Conservation (phyloP, 2,329 filamentous ascomycete genomes). For the Aspergillus fischeri region DNA sequence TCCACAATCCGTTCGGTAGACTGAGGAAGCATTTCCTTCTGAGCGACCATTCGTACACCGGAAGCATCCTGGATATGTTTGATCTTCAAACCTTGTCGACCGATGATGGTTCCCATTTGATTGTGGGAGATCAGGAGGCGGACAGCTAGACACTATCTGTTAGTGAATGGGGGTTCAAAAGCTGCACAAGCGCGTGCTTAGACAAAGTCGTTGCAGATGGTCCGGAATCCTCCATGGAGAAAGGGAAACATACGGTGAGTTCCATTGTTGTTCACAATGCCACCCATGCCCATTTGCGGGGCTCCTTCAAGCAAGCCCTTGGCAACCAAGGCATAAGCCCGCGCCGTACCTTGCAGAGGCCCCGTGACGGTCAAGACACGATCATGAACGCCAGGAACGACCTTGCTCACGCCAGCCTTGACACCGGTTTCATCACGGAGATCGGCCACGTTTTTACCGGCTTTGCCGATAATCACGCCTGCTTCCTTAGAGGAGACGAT, state of each 20-base stretch:
- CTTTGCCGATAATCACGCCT: slow-evolving; percentile 98
- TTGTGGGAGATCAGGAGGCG: slow-evolving; percentile 99
- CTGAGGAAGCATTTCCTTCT: slow-evolving; percentile 99
- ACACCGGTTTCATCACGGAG: slow-evolving; percentile 96
- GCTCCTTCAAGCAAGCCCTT: slow-evolving; percentile 89
- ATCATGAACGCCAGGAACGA: slow-evolving; percentile 95
- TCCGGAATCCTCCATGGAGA: neutral
- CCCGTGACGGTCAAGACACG: slow-evolving; percentile 95
- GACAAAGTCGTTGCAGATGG: neutral
- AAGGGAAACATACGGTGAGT: slow-evolving; percentile 79
- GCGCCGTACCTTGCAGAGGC: slow-evolving; percentile 78
- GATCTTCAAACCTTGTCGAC: slow-evolving; percentile 93
- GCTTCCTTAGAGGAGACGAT: slow-evolving; percentile 99
- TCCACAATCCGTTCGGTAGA: slow-evolving; percentile 98
- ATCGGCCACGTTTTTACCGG: slow-evolving; percentile 96
- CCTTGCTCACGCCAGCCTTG: slow-evolving; percentile 97
- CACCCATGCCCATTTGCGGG: slow-evolving; percentile 93
- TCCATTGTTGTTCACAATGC: slow-evolving; percentile 77
- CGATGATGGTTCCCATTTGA: slow-evolving; percentile 99
- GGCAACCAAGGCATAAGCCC: slow-evolving; percentile 90
- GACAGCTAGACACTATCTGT: slow-evolving; percentile 60
- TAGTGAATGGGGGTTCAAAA: slow-evolving; percentile 10
- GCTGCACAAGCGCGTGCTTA: neutral
- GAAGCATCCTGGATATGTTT: slow-evolving; percentile 98
- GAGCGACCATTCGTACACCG: slow-evolving; percentile 96